Percentiles rank a stretch among this genome's conserved stretches.
phyloP scores from a whole-genome alignment of 2,329 filamentous ascomycete genomes.

The Penicillium digitatum region DNA sequence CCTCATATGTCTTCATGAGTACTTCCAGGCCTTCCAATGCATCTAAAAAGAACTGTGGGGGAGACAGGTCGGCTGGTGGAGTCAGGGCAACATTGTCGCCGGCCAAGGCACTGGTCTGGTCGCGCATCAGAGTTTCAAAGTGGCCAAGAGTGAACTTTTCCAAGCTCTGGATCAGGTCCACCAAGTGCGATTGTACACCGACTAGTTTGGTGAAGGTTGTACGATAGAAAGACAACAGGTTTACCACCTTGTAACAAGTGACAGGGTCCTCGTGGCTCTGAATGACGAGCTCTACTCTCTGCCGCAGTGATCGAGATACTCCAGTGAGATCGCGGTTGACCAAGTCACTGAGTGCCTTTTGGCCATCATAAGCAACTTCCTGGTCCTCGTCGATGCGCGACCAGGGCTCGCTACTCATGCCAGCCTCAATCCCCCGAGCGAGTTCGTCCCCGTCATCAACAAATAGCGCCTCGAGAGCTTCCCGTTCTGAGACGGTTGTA shows the following conservation, averaged over 20 bases:
- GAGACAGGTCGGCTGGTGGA: slow-evolving; percentile 66
- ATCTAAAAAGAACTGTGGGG: slow-evolving; percentile 75
- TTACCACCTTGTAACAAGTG: slow-evolving; percentile 82
- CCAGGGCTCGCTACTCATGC: slow-evolving; percentile 81
- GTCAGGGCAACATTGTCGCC: slow-evolving; percentile 69
- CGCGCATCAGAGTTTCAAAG: slow-evolving; percentile 75
- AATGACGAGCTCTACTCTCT: slow-evolving; percentile 85
- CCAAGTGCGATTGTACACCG: slow-evolving; percentile 62
- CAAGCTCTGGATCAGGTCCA: slow-evolving; percentile 64
- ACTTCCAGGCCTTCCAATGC: slow-evolving; percentile 71
- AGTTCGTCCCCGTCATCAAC: slow-evolving; percentile 87
- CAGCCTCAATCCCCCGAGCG: slow-evolving; percentile 72
- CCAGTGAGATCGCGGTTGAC: slow-evolving; percentile 81
- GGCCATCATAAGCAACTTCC: slow-evolving; percentile 66
- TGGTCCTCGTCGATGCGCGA: slow-evolving; percentile 59
- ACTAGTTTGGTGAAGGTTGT: slow-evolving; percentile 79
- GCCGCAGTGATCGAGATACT: slow-evolving; percentile 77
- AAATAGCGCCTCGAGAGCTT: slow-evolving; percentile 87
- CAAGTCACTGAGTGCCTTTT: slow-evolving; percentile 75
- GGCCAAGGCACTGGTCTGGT: slow-evolving; percentile 62
- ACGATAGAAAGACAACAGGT: slow-evolving; percentile 83
- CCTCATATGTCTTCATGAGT: slow-evolving; percentile 83
- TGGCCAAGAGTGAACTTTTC: slow-evolving; percentile 75
- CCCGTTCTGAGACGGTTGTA: slow-evolving; percentile 85
- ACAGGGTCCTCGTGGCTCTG: slow-evolving; percentile 89